These are phyloP conservation scores for Flaveria brownii DNA, from an alignment of 129 eudicot species.

Conservation along the genomic window DNA sequence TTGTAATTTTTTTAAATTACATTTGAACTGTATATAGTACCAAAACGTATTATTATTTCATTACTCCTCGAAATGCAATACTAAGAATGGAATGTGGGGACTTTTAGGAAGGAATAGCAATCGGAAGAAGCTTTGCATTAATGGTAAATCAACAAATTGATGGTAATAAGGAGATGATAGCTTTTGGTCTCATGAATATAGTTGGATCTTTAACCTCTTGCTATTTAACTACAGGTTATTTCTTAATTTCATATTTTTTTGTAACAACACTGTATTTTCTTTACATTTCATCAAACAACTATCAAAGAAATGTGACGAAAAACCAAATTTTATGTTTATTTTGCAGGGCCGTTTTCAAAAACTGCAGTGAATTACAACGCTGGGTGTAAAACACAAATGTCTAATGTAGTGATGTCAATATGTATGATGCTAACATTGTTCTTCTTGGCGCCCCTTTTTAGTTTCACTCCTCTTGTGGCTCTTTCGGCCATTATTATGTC, in stretches of 20 bases:
- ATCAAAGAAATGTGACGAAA: background rate
- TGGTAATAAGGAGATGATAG: slow-evolving; percentile 97
- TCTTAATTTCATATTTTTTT: background rate
- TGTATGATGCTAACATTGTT: slow-evolving; percentile 77
- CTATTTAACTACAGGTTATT: slow-evolving; percentile 84
- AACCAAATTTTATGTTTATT: background rate
- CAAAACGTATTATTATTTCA: background rate
- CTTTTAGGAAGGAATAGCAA: slow-evolving; percentile 89
- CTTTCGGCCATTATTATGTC: slow-evolving; percentile 92
- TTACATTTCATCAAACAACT: background rate
- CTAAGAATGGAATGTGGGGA: background rate
- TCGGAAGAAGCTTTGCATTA: slow-evolving; percentile 93
- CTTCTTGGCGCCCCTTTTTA: slow-evolving; percentile 80
- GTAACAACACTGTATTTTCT: background rate
- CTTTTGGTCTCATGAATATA: slow-evolving; percentile 96
- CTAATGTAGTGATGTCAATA: slow-evolving; percentile 77
- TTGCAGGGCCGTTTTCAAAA: slow-evolving; percentile 89
- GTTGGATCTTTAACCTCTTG: slow-evolving; percentile 92
- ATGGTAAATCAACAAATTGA: slow-evolving; percentile 67
- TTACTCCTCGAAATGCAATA: background rate
- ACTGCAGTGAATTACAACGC: slow-evolving; percentile 90
- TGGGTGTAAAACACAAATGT: slow-evolving; percentile 75
- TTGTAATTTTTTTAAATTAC: background rate
- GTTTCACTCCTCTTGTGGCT: slow-evolving; percentile 87
- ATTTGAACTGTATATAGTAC: background rate